phyloP scores from a whole-genome alignment of 208 protist genomes.

The Naegleria lovaniensis region DNA sequence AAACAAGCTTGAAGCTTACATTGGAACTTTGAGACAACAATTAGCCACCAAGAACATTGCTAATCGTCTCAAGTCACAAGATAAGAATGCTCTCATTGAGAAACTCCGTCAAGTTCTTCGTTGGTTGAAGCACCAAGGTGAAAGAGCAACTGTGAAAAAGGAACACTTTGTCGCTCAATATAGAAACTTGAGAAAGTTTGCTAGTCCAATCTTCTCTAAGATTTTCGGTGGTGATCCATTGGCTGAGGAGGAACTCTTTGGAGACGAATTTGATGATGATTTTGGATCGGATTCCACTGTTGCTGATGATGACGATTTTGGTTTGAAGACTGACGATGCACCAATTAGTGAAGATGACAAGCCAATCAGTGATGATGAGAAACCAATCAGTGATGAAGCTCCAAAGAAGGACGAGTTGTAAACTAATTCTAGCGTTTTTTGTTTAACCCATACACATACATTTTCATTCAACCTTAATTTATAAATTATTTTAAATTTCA shows the following conservation, averaged over 20 bases:
- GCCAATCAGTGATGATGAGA: not conserved
- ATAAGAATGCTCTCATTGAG: conserved; percentile 73
- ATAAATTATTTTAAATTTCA: not conserved
- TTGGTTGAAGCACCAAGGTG: conserved; percentile 86
- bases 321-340: not conserved
- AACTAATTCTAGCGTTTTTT: not conserved
- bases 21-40: conserved; percentile 51
- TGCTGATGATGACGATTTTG: not conserved
- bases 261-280: not conserved
- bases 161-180: conserved; percentile 80
- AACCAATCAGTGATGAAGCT: not conserved
- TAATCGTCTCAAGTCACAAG: conserved; percentile 28
- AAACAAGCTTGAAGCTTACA: conserved; percentile 80
- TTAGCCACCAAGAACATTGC: conserved; percentile 42
- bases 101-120: conserved; percentile 75
- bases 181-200: conserved; percentile 79
- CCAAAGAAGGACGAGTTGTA: conserved; percentile 10
- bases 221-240: conserved; percentile 48
- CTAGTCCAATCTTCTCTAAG: conserved; percentile 90
- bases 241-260: not conserved
- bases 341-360: not conserved
- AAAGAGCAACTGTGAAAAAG: conserved; percentile 68
- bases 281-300: not conserved
- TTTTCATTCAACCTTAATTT: not conserved
- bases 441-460: too few relatives aligned